Base-by-base conservation (phyloP, 805 yeast genomes). In the Schwanniomyces polymorphus region DNA sequence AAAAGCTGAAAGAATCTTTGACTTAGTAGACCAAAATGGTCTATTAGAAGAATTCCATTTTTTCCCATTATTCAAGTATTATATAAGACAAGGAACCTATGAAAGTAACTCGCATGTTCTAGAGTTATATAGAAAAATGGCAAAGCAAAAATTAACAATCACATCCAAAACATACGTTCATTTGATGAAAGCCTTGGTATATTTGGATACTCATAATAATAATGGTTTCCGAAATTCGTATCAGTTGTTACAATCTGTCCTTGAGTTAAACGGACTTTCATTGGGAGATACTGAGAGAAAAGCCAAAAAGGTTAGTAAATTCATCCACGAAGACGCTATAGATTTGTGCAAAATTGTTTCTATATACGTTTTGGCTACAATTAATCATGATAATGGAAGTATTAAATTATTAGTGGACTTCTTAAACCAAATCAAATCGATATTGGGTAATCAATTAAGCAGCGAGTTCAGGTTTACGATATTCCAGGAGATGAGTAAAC, bases 61-160 rank as follows among this genome's bases (percentile, higher is more conserved):
- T 51, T 42, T 58, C 4, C 74, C 75, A 5, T 60, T 70, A 25
- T 53, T 71, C 42, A 52, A 56, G 35, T 50, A 55, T 45, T 56
- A 57, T 42, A 47, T 63, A 4, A 38, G 46, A 4, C 44, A 42
- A 17, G 50, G 50, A 8, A 53, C 58, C 5, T 55, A 53, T 34
- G 58, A 55, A 23, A 53, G 58, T 11, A 52, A 60, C 41, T 51
- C 62, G 1, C 53, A 59, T 23, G 59, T 67, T 9, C 54, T 72
- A 41, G 57, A 61, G 11, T 29, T 68, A 5, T 72, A 70, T 48
- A 60, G 65, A 39, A 59, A 61, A 21, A 70, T 73, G 76, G 69
- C 61, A 4, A 52, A 54, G 4, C 46, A 43, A 7, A 59, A 61
- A 12, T 49, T 69, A 7, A 43, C 46, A 5, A 53, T 65, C 7